Conservation (phyloP, 2,329 filamentous ascomycete species). For the Cladosporium sp. region DNA sequence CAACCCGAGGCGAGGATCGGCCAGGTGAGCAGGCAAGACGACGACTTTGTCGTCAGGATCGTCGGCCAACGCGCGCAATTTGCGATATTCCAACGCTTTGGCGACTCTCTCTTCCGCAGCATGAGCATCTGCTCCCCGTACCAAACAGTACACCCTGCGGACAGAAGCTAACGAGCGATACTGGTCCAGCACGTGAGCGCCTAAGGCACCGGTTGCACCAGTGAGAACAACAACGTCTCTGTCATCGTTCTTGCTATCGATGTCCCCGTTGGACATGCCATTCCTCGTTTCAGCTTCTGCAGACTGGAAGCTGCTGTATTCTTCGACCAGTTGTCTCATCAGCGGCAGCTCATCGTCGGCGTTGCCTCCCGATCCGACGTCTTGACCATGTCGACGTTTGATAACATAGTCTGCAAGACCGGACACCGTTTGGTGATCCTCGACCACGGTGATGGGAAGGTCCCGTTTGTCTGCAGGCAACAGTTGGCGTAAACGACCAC, state of each 20-base stretch:
- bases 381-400: slow-evolving; percentile 41
- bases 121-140: slow-evolving; percentile 49
- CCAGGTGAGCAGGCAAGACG: slow-evolving; percentile 52
- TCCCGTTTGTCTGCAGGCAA: slow-evolving; percentile 36
- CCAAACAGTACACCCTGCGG: slow-evolving; percentile 56
- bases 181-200: slow-evolving; percentile 52
- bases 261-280: slow-evolving; percentile 1
- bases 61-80: slow-evolving; percentile 33
- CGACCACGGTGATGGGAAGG: slow-evolving; percentile 60
- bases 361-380: not conserved
- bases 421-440: slow-evolving; percentile 58
- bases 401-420: slow-evolving; percentile 42
- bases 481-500: slow-evolving; percentile 40
- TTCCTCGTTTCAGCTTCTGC: slow-evolving; percentile 4
- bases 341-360: slow-evolving; percentile 39
- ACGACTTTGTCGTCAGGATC: slow-evolving; percentile 41
- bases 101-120: slow-evolving; percentile 48
- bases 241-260: slow-evolving; percentile 12
- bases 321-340: slow-evolving; percentile 50
- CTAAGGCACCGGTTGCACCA: slow-evolving; percentile 53
- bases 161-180: slow-evolving; percentile 44
- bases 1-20: slow-evolving; percentile 52
- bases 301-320: slow-evolving; percentile 47
- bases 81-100: slow-evolving; percentile 44
- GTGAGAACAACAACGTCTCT: slow-evolving; percentile 44